Evolutionary conservation across 108 stramenopile genomes (phyloP).

Genomic region (Cyclotella choctawhatcheeana): DNA sequence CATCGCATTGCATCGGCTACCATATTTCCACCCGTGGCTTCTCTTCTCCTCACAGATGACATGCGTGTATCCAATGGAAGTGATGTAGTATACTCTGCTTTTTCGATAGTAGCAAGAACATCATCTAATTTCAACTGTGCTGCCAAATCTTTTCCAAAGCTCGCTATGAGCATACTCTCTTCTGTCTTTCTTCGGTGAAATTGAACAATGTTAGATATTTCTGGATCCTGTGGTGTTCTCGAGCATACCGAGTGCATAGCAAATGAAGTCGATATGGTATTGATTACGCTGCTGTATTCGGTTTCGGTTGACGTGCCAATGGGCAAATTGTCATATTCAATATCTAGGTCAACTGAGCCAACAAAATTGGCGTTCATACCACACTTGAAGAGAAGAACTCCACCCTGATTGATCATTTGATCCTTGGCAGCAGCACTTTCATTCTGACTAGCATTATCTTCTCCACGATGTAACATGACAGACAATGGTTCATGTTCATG

Average conservation of each 20-base stretch:
- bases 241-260: conserved; percentile 40
- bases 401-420: conserved; percentile 29
- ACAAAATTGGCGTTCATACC: conserved; percentile 55
- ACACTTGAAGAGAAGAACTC: conserved; percentile 46
- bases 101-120: conserved; percentile 29
- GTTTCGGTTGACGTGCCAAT: neutral
- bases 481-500: conserved; percentile 52
- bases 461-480: conserved; percentile 41
- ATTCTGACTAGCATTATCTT: conserved; percentile 7
- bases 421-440: neutral
- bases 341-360: conserved; percentile 44
- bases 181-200: conserved; percentile 32
- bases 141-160: conserved; percentile 38
- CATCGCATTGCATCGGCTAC: conserved; percentile 51
- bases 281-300: too few relatives aligned
- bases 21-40: conserved; percentile 44
- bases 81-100: neutral
- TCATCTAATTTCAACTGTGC: conserved; percentile 33
- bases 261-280: conserved; percentile 45
- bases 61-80: conserved; percentile 45
- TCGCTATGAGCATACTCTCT: conserved; percentile 13
- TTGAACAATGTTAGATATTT: conserved; percentile 30
- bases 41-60: conserved; percentile 47
- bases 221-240: conserved; percentile 7
- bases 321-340: conserved; percentile 7